Conservation (phyloP, 768 basidiomycete species). For the Baorangia bicolor region DNA sequence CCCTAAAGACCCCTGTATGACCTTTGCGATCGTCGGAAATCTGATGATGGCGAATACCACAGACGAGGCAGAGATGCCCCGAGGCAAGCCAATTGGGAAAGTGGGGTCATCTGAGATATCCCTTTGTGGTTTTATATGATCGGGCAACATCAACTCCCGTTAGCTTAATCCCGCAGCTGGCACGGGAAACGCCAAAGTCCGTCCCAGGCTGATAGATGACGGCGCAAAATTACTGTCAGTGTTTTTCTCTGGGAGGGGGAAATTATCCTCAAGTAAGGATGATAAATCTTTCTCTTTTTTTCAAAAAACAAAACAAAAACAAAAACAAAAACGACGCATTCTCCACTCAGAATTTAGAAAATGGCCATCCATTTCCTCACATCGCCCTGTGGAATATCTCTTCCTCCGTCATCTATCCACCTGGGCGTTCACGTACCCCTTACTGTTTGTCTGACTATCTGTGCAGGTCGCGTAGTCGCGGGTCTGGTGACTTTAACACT, state of each 20-base stretch:
- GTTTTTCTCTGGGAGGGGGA: neutral
- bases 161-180: neutral
- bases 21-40: neutral
- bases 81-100: too few species aligned
- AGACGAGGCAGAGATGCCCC: neutral
- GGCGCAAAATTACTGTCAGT: neutral
- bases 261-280: neutral
- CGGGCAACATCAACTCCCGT: neutral
- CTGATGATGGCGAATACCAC: neutral
- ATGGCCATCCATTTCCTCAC: neutral
- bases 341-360: neutral
- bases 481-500: constrained; percentile 7
- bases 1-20: neutral
- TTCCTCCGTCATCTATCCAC: neutral
- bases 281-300: too few species aligned
- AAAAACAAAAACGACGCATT: neutral
- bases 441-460: neutral
- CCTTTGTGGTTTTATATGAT: neutral
- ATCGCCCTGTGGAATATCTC: neutral
- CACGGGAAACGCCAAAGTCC: neutral
- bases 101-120: neutral
- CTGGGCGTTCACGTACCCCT: neutral
- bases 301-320: too few species aligned
- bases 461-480: neutral
- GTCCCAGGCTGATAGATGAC: neutral